Evolutionary conservation across 1,139 yeast genomes (phyloP), one percentile per base, ranked within the genome.

Genomic region (Yamadazyma membranifaciens): DNA sequence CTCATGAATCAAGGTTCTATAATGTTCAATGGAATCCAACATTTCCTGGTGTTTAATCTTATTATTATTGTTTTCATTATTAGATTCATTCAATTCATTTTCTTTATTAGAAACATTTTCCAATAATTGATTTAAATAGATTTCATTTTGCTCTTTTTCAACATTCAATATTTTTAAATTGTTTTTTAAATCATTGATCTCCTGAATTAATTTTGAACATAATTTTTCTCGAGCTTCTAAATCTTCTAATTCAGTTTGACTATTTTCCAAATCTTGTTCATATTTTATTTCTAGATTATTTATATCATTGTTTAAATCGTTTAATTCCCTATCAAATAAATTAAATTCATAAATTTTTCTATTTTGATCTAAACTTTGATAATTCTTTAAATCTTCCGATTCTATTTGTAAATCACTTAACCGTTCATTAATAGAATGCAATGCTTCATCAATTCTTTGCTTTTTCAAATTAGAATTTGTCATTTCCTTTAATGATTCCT

Each of bases 401-500:
- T 92, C 98, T 41, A 83, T 75, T 55, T 86, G 88, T 49, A 92
- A 75, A 57, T 88, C 97, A 2, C 76, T 67, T 34, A 92, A 69
- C 50, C 96, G 73, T 34, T 77, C 83, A 45, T 83, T 81, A 36
- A 92, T 81, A 42, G 84, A 83, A 6, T 63, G 62, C 52, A 92
- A 69, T 54, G 89, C 81, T 50, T 83, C 89, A 46, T 82, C 87
- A 41, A 88, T 87, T 55, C 89, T 80, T 42, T 75, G 81, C 46
- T 83, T 75, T 52, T 88, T 87, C 47, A 72, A 73, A 46, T 77
- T 79, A 0, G 96, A 82, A 43, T 79, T 81, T 10, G 68, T 69
- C 89, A 92, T 87, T 51, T 88, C 92, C 53, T 83, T 84, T 49
- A 76, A 66, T 1, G 96, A 87, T 44, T 89, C 96, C 44, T 78